phyloP scores from a whole-genome alignment of 192 early-diverging fungal species.

The Coemansia sp. region DNA sequence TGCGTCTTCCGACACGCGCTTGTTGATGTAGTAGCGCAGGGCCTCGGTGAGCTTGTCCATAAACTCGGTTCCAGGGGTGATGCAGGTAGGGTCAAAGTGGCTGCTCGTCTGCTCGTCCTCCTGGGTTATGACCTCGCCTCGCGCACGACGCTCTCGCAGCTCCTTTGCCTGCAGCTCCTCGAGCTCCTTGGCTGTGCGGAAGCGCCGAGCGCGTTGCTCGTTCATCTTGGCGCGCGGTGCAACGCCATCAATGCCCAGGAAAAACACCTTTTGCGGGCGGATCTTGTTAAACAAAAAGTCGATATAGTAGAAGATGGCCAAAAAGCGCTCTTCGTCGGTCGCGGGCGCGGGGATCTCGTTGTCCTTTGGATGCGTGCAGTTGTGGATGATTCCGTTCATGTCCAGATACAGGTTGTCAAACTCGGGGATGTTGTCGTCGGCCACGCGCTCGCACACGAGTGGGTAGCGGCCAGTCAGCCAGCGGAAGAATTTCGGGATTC shows the following conservation, averaged over 20 bases:
- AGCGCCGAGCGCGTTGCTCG: constrained; percentile 94
- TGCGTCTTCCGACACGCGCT: constrained; percentile 83
- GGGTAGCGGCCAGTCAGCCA: constrained; percentile 98
- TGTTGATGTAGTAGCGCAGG: constrained; percentile 86
- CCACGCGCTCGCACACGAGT: constrained; percentile 84
- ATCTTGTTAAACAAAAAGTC: constrained; percentile 90
- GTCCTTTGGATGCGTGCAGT: constrained; percentile 93
- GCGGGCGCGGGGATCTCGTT: constrained; percentile 81
- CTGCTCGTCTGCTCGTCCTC: constrained; percentile 60
- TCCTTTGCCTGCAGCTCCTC: constrained; percentile 47
- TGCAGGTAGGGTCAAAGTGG: constrained; percentile 96
- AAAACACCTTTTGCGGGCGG: constrained; percentile 91
- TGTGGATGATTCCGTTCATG: constrained; percentile 99
- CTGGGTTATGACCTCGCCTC: constrained; percentile 65
- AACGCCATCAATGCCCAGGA: constrained; percentile 93
- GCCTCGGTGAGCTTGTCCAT: constrained; percentile 87
- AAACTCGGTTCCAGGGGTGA: constrained; percentile 96
- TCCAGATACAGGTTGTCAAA: constrained; percentile 98
- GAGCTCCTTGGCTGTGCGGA: constrained; percentile 89
- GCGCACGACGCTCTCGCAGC: constrained; percentile 56
- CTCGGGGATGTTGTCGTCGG: constrained; percentile 89
- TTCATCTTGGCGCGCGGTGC: constrained; percentile 99
- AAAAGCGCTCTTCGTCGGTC: constrained; percentile 91
- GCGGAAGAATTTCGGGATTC: constrained; percentile 92
- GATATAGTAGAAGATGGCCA: constrained; percentile 94